Base-by-base conservation (phyloP, 495 filamentous ascomycete species). In the Lasiosphaeriaceae sp. region DNA sequence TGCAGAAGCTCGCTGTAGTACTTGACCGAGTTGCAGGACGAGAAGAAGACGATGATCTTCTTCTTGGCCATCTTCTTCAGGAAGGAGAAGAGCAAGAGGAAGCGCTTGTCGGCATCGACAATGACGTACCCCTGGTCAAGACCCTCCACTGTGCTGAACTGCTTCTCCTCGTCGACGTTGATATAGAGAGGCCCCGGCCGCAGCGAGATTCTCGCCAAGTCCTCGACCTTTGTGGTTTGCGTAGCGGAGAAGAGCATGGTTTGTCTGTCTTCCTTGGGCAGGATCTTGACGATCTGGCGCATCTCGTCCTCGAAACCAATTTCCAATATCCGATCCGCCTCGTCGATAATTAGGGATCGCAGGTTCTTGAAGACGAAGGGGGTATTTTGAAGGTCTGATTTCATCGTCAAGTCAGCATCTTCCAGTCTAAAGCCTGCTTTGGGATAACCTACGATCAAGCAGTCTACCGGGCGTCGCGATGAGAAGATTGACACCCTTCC, bases 291-390 rank as follows among this genome's bases (percentile, higher is more conserved):
- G 64, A 98, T 96, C 70, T 96, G 90, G 50, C 90, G 83, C 90
- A 96, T 96, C 71, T 98, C 94, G 64, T 97, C 95, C 66, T 98
- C 94, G 77, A 98, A 98, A 58, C 94, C 94, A 56, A 96, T 89
- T 76, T 98, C 94, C 29, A 98, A 77, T 57, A 97, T 97, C 47
- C 92, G 84, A 65, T 96, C 92, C 20, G 93, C 92, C 68, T 96
- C 92, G 65, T 96, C 90, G 58, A 96, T 94, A 39, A 97, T 82
- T 8, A 98, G 75, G 6, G 90, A 67, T 23, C 66, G 66, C 22
- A 97, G 69, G 70, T 97, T 97, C 74, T 96, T 96, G 79, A 89
- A 96, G 14, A 96, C 83, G 62, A 97, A 97, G 14, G 86, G 85
- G 1, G 91, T 97, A 67, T 96, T 96, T 67, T 96, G 91, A 23